A percentile compares a stretch with the other conserved stretches of the same genome.
Evolutionary conservation across 2,329 filamentous ascomycete species (phyloP).

Genomic region (Camillea tinctor): DNA sequence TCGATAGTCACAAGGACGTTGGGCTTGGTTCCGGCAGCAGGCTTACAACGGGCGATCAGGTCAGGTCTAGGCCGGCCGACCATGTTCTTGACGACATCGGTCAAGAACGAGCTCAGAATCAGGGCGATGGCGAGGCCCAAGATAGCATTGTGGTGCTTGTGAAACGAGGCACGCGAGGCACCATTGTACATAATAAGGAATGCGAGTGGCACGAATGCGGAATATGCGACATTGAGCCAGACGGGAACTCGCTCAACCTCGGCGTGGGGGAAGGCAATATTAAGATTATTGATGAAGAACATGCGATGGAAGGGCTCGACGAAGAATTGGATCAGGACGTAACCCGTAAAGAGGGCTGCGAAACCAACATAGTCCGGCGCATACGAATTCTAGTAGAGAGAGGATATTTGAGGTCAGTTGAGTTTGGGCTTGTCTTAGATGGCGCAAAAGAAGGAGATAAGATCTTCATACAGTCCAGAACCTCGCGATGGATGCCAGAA

Average conservation of each 20-base stretch:
- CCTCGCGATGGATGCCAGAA: constrained; percentile 36
- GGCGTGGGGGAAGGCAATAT: constrained; percentile 85
- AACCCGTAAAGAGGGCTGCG: constrained; percentile 64
- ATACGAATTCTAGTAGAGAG: constrained; percentile 65
- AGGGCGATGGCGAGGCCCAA: constrained; percentile 78
- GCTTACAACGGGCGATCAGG: constrained; percentile 74
- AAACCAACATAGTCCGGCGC: constrained; percentile 86
- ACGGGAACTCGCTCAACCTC: constrained; percentile 80
- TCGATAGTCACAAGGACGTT: constrained; percentile 60
- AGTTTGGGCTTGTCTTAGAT: neutral
- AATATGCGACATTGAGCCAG: constrained; percentile 76
- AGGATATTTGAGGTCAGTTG: constrained; percentile 13
- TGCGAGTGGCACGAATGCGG: constrained; percentile 67
- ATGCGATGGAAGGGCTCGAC: constrained; percentile 89
- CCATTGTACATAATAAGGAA: constrained; percentile 66
- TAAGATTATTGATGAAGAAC: constrained; percentile 83
- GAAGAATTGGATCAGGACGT: constrained; percentile 65
- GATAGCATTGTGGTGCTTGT: constrained; percentile 83
- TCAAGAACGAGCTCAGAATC: constrained; percentile 76
- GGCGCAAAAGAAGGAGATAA: neutral
- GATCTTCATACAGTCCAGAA: constrained; percentile 46
- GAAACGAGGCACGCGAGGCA: constrained; percentile 58
- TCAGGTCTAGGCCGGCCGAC: constrained; percentile 71
- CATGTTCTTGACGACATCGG: constrained; percentile 87
- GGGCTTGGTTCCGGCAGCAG: constrained; percentile 48